These are phyloP conservation scores for Taphrina confusa DNA, from an alignment of 1,139 yeast species.

Conservation along the genomic window DNA sequence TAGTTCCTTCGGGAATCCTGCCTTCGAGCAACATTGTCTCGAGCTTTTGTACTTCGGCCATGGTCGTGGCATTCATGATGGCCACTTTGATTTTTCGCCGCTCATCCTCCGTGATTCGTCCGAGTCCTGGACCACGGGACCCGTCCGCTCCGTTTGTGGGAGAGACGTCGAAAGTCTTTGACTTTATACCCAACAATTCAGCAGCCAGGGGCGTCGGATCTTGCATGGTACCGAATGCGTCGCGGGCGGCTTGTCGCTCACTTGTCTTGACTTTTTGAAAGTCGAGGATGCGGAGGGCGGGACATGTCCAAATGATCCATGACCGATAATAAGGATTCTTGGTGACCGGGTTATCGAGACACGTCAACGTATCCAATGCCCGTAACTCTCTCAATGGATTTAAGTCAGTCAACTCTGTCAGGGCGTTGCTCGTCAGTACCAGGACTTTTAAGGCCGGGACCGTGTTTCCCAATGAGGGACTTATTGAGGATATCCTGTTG, in stretches of 20 bases:
- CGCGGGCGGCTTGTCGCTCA: conserved; percentile 55
- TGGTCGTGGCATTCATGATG: conserved; percentile 62
- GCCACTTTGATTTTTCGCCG: conserved; percentile 55
- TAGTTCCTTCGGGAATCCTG: conserved; percentile 33
- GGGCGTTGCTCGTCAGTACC: conserved; percentile 57
- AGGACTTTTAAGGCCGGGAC: conserved; percentile 56
- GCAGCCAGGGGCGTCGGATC: conserved; percentile 46
- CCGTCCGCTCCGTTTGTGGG: conserved; percentile 28
- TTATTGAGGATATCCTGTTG: conserved; percentile 56
- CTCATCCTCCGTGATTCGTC: conserved; percentile 59
- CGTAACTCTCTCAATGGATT: conserved; percentile 48
- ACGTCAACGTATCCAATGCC: conserved; percentile 53
- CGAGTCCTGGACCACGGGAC: conserved; percentile 37
- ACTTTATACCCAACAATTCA: conserved; percentile 42
- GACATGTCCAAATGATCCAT: conserved; percentile 63
- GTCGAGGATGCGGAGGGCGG: conserved; percentile 65
- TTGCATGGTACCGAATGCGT: conserved; percentile 53
- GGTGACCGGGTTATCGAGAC: conserved; percentile 65
- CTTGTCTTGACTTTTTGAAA: conserved; percentile 59
- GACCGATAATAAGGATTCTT: conserved; percentile 59
- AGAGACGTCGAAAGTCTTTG: conserved; percentile 41
- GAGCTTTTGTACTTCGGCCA: conserved; percentile 73
- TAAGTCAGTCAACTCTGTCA: conserved; percentile 52
- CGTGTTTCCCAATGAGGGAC: conserved; percentile 45
- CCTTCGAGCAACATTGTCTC: conserved; percentile 50